Evolutionary conservation across 495 filamentous ascomycete genomes (phyloP), one percentile per base, ranked within the genome.

Genomic region (Annulohypoxylon maeteangense): DNA sequence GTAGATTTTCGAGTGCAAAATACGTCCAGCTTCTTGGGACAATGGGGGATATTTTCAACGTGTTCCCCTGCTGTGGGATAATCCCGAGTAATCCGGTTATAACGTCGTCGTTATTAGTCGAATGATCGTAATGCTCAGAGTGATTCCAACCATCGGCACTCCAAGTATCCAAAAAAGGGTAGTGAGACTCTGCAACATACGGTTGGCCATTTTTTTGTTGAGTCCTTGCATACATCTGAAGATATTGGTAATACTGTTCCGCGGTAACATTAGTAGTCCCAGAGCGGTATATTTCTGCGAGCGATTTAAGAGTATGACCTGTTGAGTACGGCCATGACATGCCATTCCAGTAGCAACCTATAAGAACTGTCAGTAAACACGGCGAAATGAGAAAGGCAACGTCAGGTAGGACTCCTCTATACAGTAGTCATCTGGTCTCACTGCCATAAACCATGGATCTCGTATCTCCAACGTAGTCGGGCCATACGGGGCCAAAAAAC

Each of bases 261-360:
- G 78, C 72, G 50, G 75, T 76, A n/a, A 65, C 53, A 72, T 75
- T 74, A 11, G 72, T 78, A n/a, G 60, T 67, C 16, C 68, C 65
- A 42, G 72, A 71, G 22, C 73, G 78, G 67, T 80, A 82, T 61
- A 82, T 78, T 20, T 48, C 71, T 27, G 78, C 77, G 42, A 80
- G 68, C 0, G 78, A 78, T 42, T 78, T 78, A 2, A 80, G 70
- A 7, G 75, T 77, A 50, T 80, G 78, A 7, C 72, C 65, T 16
- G 82, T 84, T 1, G 76, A 78, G 62, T 80, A 84, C 14, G 82
- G 82, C 82, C 82, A 84, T 20, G 80, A 82, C 72, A 81, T 81
- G 16, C 82, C 82, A 54, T 83, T 80, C 82, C 82, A 83, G 50
- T 75, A 76, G 53, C 82, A 84, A 12, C 75, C 75, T 77, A 58